A percentile compares a stretch with the other conserved stretches of the same genome.
phyloP scores from a whole-genome alignment of 2,329 filamentous ascomycete genomes.

The Byssoonygena ceratinophila region DNA sequence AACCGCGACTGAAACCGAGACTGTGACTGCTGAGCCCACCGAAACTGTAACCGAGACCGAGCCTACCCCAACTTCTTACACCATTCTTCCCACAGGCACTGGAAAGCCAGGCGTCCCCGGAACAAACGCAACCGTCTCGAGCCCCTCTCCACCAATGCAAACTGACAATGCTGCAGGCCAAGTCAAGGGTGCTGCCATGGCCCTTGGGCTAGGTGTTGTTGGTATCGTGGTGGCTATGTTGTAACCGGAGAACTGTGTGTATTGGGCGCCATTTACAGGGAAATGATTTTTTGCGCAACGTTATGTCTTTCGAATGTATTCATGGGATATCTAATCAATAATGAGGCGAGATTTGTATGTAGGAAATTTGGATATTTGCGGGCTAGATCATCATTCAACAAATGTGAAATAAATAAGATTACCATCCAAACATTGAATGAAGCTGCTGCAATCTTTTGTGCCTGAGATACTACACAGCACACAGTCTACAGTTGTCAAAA shows the following conservation, averaged over 20 bases:
- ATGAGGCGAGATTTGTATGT: background rate
- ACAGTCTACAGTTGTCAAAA: too few relatives aligned
- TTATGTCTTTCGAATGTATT: too few relatives aligned
- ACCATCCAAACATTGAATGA: too few relatives aligned
- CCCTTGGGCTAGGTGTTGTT: conserved; percentile 7
- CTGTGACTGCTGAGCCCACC: background rate
- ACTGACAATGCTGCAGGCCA: conserved; percentile 6
- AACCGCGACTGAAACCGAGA: background rate
- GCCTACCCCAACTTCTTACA: background rate
- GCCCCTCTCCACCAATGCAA: conserved; percentile 5
- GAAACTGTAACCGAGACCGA: conserved; percentile 3
- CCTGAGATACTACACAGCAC: too few relatives aligned
- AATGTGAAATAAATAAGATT: too few relatives aligned
- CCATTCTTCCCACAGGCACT: conserved; percentile 8
- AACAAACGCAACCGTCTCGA: conserved; percentile 5
- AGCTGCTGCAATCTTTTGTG: too few relatives aligned
- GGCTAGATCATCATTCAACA: too few relatives aligned
- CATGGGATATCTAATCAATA: background rate
- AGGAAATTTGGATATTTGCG: too few relatives aligned
- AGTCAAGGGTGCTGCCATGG: conserved; percentile 5
- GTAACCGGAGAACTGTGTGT: background rate
- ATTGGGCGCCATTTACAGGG: too few relatives aligned
- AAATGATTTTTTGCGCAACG: too few relatives aligned
- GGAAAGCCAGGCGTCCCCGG: conserved; percentile 1
- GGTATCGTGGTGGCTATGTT: conserved; percentile 4